phyloP scores from a whole-genome alignment of 2,329 filamentous ascomycete genomes.

The Colletotrichum sojae region DNA sequence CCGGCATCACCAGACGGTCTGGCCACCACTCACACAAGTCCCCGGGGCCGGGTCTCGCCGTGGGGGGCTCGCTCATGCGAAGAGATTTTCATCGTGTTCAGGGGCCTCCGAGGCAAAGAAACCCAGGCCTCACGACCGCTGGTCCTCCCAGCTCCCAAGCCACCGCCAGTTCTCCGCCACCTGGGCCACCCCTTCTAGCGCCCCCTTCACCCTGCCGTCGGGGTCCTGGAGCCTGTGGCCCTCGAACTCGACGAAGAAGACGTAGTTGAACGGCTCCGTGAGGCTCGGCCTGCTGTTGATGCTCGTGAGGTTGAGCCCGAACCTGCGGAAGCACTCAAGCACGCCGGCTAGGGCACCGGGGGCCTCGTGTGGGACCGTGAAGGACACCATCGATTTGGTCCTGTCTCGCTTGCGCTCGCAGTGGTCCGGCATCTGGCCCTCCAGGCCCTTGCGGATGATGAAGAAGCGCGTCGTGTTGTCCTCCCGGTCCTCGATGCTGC shows the following conservation, averaged over 20 bases:
- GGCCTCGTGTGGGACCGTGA: slow-evolving; percentile 82
- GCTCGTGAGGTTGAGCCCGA: slow-evolving; percentile 86
- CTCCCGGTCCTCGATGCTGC: slow-evolving; percentile 78
- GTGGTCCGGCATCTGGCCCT: slow-evolving; percentile 40
- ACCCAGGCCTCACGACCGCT: slow-evolving; percentile 53
- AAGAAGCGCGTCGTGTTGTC: slow-evolving; percentile 88
- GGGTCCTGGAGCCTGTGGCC: slow-evolving; percentile 69
- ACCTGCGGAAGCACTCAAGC: slow-evolving; percentile 81
- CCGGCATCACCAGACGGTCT: slow-evolving; percentile 25
- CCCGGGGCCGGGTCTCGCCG: neutral
- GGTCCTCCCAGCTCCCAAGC: slow-evolving; percentile 76
- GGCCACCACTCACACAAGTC: slow-evolving; percentile 13
- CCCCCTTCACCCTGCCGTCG: slow-evolving; percentile 70
- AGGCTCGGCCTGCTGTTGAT: slow-evolving; percentile 90
- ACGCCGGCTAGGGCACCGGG: slow-evolving; percentile 89
- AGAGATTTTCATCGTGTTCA: neutral
- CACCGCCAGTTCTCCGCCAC: slow-evolving; percentile 76
- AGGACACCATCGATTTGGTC: slow-evolving; percentile 83
- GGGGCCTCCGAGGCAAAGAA: neutral
- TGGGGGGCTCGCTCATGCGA: slow-evolving; percentile 10
- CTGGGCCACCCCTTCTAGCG: slow-evolving; percentile 69
- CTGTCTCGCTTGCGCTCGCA: slow-evolving; percentile 38
- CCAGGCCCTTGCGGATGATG: slow-evolving; percentile 65
- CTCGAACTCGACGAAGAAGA: slow-evolving; percentile 94
- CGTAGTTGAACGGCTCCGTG: slow-evolving; percentile 84